Evolutionary conservation across 352 stramenopile genomes (phyloP), one percentile per base, ranked within the genome.

Genomic region (Phytophthora rubi): DNA sequence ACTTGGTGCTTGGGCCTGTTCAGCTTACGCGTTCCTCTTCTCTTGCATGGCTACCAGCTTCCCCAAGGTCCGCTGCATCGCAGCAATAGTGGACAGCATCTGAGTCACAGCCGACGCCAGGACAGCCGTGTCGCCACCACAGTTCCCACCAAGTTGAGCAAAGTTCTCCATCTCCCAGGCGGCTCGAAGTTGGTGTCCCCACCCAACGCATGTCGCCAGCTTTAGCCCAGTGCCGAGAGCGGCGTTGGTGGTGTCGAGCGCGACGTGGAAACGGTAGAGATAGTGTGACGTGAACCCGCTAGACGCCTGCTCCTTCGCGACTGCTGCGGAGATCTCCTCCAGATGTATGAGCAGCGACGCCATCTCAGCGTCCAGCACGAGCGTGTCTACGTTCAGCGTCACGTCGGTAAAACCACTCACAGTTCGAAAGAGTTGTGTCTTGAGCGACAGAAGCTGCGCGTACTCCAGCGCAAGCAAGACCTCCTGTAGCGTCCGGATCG

Each of bases 391-490:
- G 15, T 47, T 47, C 4, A 47, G 39, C 15, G 15, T 18, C 15
- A 47, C 13, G 15, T 47, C 39, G 15, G 39, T 47, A 13, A 47
- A 47, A 0, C 39, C 39, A 21, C 39, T 47, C 15, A 47, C 39
- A 18, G 39, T 45, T 4, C 15, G 18, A 15, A 47, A 47, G 13
- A 47, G 39, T 12, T 47, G 39, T 15, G 15, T 21, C 3, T 21
- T 9, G 15, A 47, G 39, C 39, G 39, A 18, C 1, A 70, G 10
- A 3, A 70, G 47, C 47, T 70, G 56, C 3, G 13, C 60, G 37
- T 44, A 74, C 13, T 47, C 39, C 15, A 18, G 39, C 5, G 39
- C 39, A 47, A 15, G 39, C 39, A n/a, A 47, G 13, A 47, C 39
- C 39, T 47, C 39, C n/a, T 47, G 13, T 3, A 52, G 18, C 45